Conservation (phyloP, 345 rosid species). For the Lumnitzera racemosa region DNA sequence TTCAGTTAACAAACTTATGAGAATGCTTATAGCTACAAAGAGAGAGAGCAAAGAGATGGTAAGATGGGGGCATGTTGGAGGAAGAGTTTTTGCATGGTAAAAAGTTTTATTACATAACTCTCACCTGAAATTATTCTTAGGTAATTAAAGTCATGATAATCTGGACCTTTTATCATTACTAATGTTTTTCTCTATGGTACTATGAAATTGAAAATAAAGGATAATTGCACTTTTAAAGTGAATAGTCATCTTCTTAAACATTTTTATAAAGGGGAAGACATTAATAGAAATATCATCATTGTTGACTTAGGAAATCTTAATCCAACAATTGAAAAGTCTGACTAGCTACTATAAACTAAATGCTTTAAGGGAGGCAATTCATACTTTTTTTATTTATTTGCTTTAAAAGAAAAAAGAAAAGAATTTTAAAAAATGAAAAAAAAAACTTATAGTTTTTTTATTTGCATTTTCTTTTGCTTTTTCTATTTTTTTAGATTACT, state of each 20-base stretch:
- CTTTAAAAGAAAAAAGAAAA: too few species aligned
- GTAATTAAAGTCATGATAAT: slow-evolving; percentile 7
- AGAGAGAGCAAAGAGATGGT: slow-evolving; percentile 6
- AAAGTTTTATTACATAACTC: slow-evolving; percentile 2
- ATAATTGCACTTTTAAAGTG: neutral
- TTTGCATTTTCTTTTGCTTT: too few species aligned
- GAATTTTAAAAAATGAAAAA: too few species aligned
- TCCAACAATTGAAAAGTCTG: too few species aligned
- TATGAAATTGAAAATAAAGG: neutral
- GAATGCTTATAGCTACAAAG: slow-evolving; percentile 5
- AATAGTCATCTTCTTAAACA: neutral
- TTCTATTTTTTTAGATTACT: too few species aligned
- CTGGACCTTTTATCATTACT: neutral
- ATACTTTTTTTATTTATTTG: too few species aligned
- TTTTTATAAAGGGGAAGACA: neutral
- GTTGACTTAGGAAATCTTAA: too few species aligned
- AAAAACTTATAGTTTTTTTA: too few species aligned
- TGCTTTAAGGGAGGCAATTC: too few species aligned
- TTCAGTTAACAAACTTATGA: neutral
- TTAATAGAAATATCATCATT: too few species aligned
- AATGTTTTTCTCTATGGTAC: neutral
- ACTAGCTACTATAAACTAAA: too few species aligned
- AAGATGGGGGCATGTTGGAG: neutral
- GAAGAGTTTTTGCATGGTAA: neutral
- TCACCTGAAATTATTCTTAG: neutral